Evolutionary conservation across 2,329 filamentous ascomycete genomes (phyloP).

Genomic region (Fusarium nurragi): DNA sequence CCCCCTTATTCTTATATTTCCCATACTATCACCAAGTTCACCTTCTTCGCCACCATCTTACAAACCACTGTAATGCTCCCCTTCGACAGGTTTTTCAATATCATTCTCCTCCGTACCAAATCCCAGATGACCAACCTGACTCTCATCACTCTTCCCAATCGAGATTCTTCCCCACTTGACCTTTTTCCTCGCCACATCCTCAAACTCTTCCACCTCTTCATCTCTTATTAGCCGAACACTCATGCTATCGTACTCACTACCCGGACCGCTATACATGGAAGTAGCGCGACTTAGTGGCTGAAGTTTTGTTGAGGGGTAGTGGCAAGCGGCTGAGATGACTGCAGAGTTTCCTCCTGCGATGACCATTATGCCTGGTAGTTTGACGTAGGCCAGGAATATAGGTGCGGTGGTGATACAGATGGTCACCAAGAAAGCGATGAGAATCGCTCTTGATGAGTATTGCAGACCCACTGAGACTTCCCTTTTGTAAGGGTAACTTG

Average conservation of each 20-base stretch:
- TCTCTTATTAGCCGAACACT: conserved; percentile 2
- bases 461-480: conserved; percentile 5
- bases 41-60: background rate
- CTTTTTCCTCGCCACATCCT: background rate
- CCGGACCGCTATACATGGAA: background rate
- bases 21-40: background rate
- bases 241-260: background rate
- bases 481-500: conserved; percentile 1
- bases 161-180: conserved; percentile 29
- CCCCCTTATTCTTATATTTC: background rate
- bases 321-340: conserved; percentile 33
- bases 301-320: conserved; percentile 10
- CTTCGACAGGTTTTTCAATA: conserved; percentile 22
- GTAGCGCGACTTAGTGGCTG: background rate
- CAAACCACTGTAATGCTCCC: conserved; percentile 24
- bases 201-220: background rate
- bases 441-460: conserved; percentile 22
- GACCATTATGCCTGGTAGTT: conserved; percentile 23
- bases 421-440: conserved; percentile 4
- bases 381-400: conserved; percentile 10
- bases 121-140: conserved; percentile 23
- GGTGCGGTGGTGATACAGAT: conserved; percentile 12
- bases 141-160: conserved; percentile 12
- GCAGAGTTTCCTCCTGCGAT: conserved; percentile 28
- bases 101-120: conserved; percentile 27